Evolutionary conservation across 2,329 filamentous ascomycete genomes (phyloP), one percentile per base, ranked within the genome.

Genomic region (Pleoardoris graminearum): DNA sequence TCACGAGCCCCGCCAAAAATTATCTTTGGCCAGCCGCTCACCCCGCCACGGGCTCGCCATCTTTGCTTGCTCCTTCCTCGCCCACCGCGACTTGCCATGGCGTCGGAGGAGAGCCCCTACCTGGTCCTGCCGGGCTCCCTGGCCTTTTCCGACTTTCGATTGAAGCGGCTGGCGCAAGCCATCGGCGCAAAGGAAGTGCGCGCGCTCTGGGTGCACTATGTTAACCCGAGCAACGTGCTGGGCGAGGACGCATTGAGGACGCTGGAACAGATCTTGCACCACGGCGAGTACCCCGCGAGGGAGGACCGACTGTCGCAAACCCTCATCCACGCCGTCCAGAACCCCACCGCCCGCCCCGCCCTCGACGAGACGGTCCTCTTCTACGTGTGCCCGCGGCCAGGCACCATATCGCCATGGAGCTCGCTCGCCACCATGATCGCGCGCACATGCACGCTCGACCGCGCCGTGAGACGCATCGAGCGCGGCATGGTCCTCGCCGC

Each of bases 361-460:
- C 80, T 83, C 53, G 76, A 80, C 48, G 73, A 79, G 53, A 78
- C 79, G 37, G 75, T 81, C 43, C 79, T 86, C 57, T 82, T 89
- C 70, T 90, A 91, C 70, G 82, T 96, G 53, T 85, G 83, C 41
- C 93, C 93, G 17, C 85, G 93, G 61, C 89, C 89, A 16, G 85
- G 85, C 65, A 92, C 85, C 1, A 86, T 96, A 62, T 97, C 92
- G 35, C 94, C 94, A 70, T 99, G 94, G 94, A 97, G 91, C 76
- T 96, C 92, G 51, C 92, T 97, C 75, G 93, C 92, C 23, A 96
- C 93, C 41, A 93, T 86, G 71, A 97, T 97, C 72, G 89, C 93
- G 48, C 86, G 94, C 61, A 93, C 97, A 27, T 97, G 93, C 71
- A 92, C 90, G 22, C 79, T 97, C 54, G 84, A 86, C 62, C 78